These are phyloP conservation scores for Gyromitra esculenta DNA, from an alignment of 2,329 filamentous ascomycete genomes.

Conservation along the genomic window DNA sequence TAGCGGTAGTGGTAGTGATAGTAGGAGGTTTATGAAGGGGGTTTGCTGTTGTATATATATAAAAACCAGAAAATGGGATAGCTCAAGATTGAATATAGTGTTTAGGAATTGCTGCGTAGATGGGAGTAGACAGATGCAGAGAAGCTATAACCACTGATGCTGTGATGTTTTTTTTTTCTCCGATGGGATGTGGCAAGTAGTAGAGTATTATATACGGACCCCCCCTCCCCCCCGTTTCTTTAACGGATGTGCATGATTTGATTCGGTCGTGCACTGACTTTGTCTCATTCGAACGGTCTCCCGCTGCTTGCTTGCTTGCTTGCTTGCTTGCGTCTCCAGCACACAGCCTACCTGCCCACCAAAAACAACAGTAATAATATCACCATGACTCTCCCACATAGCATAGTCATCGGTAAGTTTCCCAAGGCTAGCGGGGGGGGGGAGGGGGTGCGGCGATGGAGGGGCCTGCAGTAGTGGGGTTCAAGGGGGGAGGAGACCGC, in stretches of 20 bases:
- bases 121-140: conserved; percentile 14
- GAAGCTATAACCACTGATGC: not conserved
- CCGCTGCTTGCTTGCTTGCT: conserved; percentile 29
- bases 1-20: not conserved
- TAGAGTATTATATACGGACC: conserved; percentile 47
- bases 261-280: conserved; percentile 35
- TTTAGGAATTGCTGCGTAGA: conserved; percentile 20
- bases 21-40: not conserved
- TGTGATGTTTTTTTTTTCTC: conserved; percentile 18
- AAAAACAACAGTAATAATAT: conserved; percentile 16
- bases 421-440: conserved; percentile 25
- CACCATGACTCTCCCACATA: conserved; percentile 49
- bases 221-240: conserved; percentile 24
- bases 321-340: conserved; percentile 22
- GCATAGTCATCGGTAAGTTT: conserved; percentile 50
- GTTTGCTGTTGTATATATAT: conserved; percentile 5
- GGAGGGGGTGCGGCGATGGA: conserved; percentile 29
- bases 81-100: not conserved
- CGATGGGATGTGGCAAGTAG: conserved; percentile 25
- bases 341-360: conserved; percentile 45
- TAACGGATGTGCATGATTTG: not conserved
- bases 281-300: conserved; percentile 30
- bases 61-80: not conserved
- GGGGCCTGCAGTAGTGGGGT: conserved; percentile 42
- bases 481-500: conserved; percentile 14